A percentile compares a stretch with the other conserved stretches of the same genome.
These are phyloP conservation scores for Candida montana DNA, from an alignment of 805 yeast species.

Conservation along the genomic window DNA sequence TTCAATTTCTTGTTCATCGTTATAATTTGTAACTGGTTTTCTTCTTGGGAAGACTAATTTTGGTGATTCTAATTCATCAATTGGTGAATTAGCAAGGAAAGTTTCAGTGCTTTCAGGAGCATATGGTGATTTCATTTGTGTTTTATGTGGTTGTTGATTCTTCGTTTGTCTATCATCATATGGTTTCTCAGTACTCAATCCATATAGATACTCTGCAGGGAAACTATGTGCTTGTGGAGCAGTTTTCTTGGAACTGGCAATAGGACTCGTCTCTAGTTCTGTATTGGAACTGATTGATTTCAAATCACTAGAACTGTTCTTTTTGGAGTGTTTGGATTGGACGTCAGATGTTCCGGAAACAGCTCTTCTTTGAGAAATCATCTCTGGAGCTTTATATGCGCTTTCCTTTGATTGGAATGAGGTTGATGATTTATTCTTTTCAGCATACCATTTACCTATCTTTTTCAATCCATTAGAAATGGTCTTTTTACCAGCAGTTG, in stretches of 20 bases:
- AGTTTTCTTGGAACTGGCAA: conserved; percentile 5
- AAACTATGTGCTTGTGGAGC: conserved; percentile 26
- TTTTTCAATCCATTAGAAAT: conserved; percentile 47
- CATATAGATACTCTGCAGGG: conserved; percentile 23
- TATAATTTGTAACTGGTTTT: conserved; percentile 17
- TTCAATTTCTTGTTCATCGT: no score
- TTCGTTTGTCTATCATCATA: conserved; percentile 9
- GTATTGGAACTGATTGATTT: conserved; percentile 8
- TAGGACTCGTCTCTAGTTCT: conserved; percentile 4
- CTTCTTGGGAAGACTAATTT: conserved; percentile 12
- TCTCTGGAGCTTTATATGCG: conserved; percentile 50
- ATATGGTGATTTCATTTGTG: conserved; percentile 22
- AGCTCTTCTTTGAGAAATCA: conserved; percentile 57
- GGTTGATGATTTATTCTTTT: conserved; percentile 30
- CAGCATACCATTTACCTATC: conserved; percentile 66
- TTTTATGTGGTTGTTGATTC: conserved; percentile 18
- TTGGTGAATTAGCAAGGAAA: not conserved
- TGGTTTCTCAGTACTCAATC: conserved; percentile 13
- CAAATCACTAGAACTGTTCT: conserved; percentile 7
- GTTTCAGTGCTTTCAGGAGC: not conserved
- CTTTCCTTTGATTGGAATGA: not conserved
- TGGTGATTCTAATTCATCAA: conserved; percentile 9
- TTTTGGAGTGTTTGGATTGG: not conserved
- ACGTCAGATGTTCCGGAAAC: conserved; percentile 17
- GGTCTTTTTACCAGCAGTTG: conserved; percentile 30